Base-by-base conservation (phyloP, 176 grass and related monocot genomes). In the Cocos nucifera region DNA sequence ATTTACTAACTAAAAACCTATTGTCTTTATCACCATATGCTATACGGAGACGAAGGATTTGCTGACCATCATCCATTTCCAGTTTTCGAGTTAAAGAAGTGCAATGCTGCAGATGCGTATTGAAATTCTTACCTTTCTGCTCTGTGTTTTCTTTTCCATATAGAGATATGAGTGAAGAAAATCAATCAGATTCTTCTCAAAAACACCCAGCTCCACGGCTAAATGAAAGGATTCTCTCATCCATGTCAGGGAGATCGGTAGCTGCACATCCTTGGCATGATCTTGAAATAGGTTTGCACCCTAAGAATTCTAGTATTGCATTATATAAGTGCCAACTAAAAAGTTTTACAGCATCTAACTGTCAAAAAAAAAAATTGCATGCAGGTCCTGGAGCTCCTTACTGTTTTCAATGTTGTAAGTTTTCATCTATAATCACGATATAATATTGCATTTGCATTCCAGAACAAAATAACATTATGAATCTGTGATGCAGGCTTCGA, bases 361-460 rank as follows among this genome's bases (percentile, higher is more conserved):
- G 10, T 44, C 35, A 9, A 44, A 44, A 44, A 30, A 30, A n/a
- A n/a, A n/a, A 44, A 44, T 65, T 58, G 24, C 48, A 54, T 63
- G 70, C 63, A 80, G 78, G 78, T 69, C 78, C 78, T 51, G 78
- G 51, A 49, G 78, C 78, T 27, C 78, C 78, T n/a, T 74, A 44
- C 78, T 22, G 64, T 80, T 17, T 80, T 80, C 64, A 80, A 80
- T 74, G 69, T 65, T 18, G 78, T 80, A 74, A 80, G 78, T 80
- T 44, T 12, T 44, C 35, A 44, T 14, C 10, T 12, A 44, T 2
- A 12, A 14, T 44, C 35, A 44, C 3, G 35, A 44, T 12, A 44
- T 12, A 14, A 44, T 44, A 44, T 44, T 44, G 35, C 35, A 44
- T 44, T 44, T 12, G 2, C 35, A 44, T 12, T 44, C 35, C 10